A percentile compares a stretch with the other conserved stretches of the same genome.
phyloP scores from a whole-genome alignment of 2,329 filamentous ascomycete species.

The Apiospora saccharicola region DNA sequence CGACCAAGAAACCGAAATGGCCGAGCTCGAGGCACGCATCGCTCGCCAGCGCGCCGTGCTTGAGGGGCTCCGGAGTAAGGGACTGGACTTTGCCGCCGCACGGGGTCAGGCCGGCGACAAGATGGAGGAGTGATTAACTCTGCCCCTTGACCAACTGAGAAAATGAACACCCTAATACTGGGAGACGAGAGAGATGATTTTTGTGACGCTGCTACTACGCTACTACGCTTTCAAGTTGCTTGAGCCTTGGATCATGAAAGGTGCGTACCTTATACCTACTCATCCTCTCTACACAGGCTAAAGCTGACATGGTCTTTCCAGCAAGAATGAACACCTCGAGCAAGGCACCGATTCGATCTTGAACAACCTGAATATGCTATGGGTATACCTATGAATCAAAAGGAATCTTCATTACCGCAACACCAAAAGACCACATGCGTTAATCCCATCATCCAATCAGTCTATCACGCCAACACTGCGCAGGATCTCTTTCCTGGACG shows the following conservation, averaged over 20 bases:
- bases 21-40: conserved; percentile 69
- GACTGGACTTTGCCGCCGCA: conserved; percentile 48
- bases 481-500: conserved; percentile 70
- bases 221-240: neutral
- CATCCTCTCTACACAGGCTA: too few relatives aligned
- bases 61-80: conserved; percentile 59
- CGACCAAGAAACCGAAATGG: conserved; percentile 77
- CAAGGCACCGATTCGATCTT: neutral
- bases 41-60: conserved; percentile 67
- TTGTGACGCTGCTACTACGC: neutral
- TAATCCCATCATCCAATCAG: neutral
- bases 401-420: neutral
- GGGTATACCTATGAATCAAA: neutral
- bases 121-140: conserved; percentile 48
- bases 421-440: too few relatives aligned
- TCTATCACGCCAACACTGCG: conserved; percentile 54
- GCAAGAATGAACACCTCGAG: too few relatives aligned
- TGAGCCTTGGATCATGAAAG: neutral
- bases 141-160: neutral
- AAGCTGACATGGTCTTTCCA: neutral
- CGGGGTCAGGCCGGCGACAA: conserved; percentile 43
- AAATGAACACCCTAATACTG: neutral
- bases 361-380: neutral
- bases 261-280: neutral
- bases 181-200: neutral